Base-by-base conservation (phyloP, 2,329 filamentous ascomycete genomes). In the Colletotrichum incanum region DNA sequence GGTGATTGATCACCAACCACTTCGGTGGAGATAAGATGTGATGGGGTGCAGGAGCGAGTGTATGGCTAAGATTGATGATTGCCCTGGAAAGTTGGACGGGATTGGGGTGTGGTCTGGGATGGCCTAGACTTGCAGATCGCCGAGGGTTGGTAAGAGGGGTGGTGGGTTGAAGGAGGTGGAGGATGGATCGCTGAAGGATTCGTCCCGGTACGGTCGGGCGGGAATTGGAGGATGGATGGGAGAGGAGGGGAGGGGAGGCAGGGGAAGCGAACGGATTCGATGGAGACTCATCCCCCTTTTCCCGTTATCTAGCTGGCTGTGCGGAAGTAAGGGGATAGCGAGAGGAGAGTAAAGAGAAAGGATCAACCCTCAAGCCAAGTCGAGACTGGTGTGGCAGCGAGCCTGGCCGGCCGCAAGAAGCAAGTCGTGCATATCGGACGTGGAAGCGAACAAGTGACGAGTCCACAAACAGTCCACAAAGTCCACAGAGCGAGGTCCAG, bases 121-220 rank as follows among this genome's bases (percentile, higher is more conserved):
- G 68, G 68, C 49, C 68, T 67, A 71, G 68, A 67, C 68, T 50
- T 71, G 68, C 50, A 71, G 68, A 71, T 71, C 68, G 26, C 58
- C 52, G 52, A 63, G 16, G 58, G 31, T 55, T 66, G 55, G 65
- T 45, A 61, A 61, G 67, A 45, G 47, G 26, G 58, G 28, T 61
- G 37, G n/a, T 34, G 45, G 60, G 20, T 37, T 23, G 26, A 31
- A 31, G 45, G 59, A 12, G 58, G 59, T 50, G 60, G 41, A 58
- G 31, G 58, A 67, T 28, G 64, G 56, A 71, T 71, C 68, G 68
- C 56, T 67, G 49, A 60, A 67, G 67, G 68, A 67, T 71, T 66
- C 26, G 62, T 73, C 55, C 67, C 61, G 60, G 60, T 34, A 56
- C 61, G 60, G 54, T 64, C 62, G 37, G 50, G 50, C 71, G 62